Conservation (phyloP, 352 stramenopile species). For the Globisporangium orthogonon region DNA sequence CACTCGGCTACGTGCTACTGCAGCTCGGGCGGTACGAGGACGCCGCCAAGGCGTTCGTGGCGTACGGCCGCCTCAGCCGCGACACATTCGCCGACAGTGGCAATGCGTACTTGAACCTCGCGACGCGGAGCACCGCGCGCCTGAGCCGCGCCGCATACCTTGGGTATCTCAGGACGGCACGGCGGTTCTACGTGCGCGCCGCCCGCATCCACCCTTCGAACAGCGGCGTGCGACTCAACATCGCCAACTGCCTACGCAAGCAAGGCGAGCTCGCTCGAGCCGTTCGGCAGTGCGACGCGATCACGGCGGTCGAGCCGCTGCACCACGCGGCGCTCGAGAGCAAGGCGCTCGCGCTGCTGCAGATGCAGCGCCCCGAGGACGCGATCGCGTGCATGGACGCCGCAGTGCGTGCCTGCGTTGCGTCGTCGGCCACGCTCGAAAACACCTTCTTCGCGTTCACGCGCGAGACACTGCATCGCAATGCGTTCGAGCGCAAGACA, state of each 20-base stretch:
- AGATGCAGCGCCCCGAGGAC: conserved; percentile 34
- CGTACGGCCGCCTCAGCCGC: conserved; percentile 46
- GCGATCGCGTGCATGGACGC: conserved; percentile 50
- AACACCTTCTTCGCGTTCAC: conserved; percentile 68
- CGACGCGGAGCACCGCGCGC: conserved; percentile 19
- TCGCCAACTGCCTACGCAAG: conserved; percentile 59
- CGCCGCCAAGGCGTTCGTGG: conserved; percentile 52
- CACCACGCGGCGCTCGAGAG: conserved; percentile 49
- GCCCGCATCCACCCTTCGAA: conserved; percentile 55
- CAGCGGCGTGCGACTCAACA: conserved; percentile 52
- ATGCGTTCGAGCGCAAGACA: conserved; percentile 52
- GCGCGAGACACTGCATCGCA: conserved; percentile 37
- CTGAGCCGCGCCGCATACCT: conserved; percentile 35
- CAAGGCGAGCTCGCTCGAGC: conserved; percentile 30
- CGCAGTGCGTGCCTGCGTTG: conserved; percentile 49
- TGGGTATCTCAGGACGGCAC: conserved; percentile 37
- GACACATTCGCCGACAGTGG: conserved; percentile 70
- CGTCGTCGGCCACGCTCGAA: conserved; percentile 43
- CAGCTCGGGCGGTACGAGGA: conserved; percentile 67
- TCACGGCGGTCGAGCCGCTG: conserved; percentile 29
- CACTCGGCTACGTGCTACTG: conserved; percentile 53
- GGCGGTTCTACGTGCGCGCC: conserved; percentile 66
- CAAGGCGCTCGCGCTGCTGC: conserved; percentile 54
- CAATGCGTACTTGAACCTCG: conserved; percentile 75
- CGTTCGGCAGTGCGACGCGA: conserved; percentile 47